phyloP scores from a whole-genome alignment of 306 rosid species.

The Senna tora region DNA sequence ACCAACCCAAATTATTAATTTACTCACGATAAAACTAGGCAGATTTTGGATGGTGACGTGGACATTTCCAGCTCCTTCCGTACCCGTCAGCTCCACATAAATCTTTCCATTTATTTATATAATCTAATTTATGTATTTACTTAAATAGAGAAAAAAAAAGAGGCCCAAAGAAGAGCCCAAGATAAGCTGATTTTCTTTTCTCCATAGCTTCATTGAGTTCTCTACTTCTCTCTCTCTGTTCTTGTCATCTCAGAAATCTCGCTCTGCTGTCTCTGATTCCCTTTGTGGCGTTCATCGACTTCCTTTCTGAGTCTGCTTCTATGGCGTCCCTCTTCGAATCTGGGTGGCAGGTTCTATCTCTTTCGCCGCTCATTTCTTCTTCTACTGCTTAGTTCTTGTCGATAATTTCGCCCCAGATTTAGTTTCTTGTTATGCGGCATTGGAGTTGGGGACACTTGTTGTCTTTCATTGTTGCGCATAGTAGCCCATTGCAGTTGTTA shows the following conservation, averaged over 20 bases:
- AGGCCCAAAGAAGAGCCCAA: constrained; percentile 20
- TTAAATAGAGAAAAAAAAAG: neutral
- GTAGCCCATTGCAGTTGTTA: neutral
- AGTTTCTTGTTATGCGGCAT: constrained; percentile 27
- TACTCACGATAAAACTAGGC: too few species aligned
- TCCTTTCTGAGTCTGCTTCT: neutral
- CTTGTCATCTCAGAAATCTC: neutral
- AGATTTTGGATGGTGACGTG: neutral
- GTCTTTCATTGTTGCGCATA: neutral
- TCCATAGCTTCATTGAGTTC: neutral
- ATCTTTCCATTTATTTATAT: too few species aligned
- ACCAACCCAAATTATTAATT: too few species aligned
- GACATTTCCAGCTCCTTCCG: neutral
- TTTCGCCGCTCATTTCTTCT: neutral
- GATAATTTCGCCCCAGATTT: constrained; percentile 34
- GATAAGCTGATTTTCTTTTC: neutral
- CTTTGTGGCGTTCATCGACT: neutral
- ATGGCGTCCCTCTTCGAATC: constrained; percentile 72
- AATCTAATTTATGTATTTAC: neutral
- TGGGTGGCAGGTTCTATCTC: constrained; percentile 64
- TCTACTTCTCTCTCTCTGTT: neutral
- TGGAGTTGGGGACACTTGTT: neutral
- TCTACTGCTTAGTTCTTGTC: neutral
- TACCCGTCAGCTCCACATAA: too few species aligned
- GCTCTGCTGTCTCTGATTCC: neutral